Base-by-base conservation (phyloP, 202 grass and related monocot genomes). In the Alloteropsis angusta region DNA sequence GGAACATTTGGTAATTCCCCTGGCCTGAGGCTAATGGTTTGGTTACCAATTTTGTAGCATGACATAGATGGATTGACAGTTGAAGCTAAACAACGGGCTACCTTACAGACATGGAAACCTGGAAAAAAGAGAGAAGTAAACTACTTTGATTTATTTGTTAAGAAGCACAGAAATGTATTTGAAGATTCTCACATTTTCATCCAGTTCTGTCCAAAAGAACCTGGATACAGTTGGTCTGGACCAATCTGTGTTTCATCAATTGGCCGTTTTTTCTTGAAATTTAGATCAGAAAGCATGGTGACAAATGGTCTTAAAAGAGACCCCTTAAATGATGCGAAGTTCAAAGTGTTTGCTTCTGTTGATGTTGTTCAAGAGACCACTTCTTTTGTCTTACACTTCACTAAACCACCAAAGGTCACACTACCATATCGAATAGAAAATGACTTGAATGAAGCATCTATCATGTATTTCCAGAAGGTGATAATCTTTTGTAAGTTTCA, bases 371-470 rank as follows among this genome's bases (percentile, higher is more conserved):
- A 92, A 89, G 87, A 92, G 54, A 86, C 68, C 32, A 76, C 83
- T 59, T 85, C 89, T 86, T 82, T 96, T 77, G 82, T 92, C 65
- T 68, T 96, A 68, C 83, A 87, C 62, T 89, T 92, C 58, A 84
- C 42, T 72, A 87, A 74, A 77, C 87, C 86, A 75, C 85, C 82
- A n/a, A 85, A 87, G 67, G 76, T 63, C 79, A 12, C 84, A 71
- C 84, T 96, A 70, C 93, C 93, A 50, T 96, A 96, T 76, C 93
- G 93, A 15, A 83, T 96, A 77, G 93, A 96, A 77, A 96, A 96
- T 88, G 80, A 42, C 46, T 79, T 96, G 79, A 86, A 60, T 55
- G 82, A 88, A 80, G 59, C 84, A 87, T 92, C 87, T 56, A 58
- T 96, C 60, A 79, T 90, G 81, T 96, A 88, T 84, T 96, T 83